A percentile compares a stretch with the other conserved stretches of the same genome.
Evolutionary conservation across 129 eudicot species (phyloP).

Genomic region (Solidago caesia): DNA sequence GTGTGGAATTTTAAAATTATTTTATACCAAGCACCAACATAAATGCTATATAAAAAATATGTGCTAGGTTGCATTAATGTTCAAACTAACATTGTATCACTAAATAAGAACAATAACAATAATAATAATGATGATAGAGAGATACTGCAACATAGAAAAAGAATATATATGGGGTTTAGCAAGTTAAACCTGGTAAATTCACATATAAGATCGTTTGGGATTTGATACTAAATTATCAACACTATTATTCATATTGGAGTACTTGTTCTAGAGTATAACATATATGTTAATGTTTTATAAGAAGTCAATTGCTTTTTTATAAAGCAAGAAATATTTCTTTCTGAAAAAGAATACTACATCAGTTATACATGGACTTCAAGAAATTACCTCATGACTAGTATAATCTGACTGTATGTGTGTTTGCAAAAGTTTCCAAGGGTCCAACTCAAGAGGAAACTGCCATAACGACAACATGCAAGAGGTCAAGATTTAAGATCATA

Average conservation of each 20-base stretch:
- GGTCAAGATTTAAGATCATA: slow-evolving; percentile 23
- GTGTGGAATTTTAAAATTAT: too few relatives aligned
- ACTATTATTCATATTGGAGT: neutral
- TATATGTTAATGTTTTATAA: slow-evolving; percentile 1
- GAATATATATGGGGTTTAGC: neutral
- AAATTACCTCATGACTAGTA: slow-evolving; percentile 71
- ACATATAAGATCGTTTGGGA: slow-evolving; percentile 1
- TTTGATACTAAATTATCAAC: slow-evolving; percentile 3
- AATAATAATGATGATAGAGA: neutral
- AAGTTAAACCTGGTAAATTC: slow-evolving; percentile 6
- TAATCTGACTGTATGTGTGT: slow-evolving; percentile 84
- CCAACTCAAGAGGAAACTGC: slow-evolving; percentile 91
- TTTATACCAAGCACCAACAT: too few relatives aligned
- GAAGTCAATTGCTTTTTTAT: neutral
- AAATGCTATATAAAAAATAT: too few relatives aligned
- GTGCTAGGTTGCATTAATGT: too few relatives aligned
- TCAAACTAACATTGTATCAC: too few relatives aligned
- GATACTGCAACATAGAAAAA: neutral
- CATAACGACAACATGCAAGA: neutral
- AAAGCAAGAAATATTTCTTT: neutral
- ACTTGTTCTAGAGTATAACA: slow-evolving; percentile 9
- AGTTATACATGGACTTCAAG: neutral
- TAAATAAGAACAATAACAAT: neutral
- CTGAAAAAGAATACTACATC: neutral
- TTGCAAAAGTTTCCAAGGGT: slow-evolving; percentile 79